Conservation (phyloP, 2,329 filamentous ascomycete genomes). For the Aspergillus fumigatus region DNA sequence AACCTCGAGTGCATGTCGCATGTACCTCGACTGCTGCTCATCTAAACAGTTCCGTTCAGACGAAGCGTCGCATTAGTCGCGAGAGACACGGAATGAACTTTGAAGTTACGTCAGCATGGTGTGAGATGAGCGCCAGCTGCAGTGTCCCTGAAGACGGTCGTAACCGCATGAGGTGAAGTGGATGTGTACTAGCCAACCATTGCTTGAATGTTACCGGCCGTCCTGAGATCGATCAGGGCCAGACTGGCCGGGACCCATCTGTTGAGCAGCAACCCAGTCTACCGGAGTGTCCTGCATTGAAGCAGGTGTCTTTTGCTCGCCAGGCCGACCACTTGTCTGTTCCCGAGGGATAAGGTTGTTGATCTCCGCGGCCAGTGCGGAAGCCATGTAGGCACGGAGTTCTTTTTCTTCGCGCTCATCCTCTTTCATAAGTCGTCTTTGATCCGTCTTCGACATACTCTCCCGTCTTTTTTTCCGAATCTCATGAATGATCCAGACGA, state of each 20-base stretch:
- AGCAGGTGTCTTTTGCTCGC: constrained; percentile 41
- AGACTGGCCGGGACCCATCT: constrained; percentile 27
- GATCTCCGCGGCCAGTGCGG: constrained; percentile 43
- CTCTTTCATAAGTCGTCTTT: constrained; percentile 46
- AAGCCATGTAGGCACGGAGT: constrained; percentile 41
- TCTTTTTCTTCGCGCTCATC: constrained; percentile 48
- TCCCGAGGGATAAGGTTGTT: constrained; percentile 37
- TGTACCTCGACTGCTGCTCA: not conserved
- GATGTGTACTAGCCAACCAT: not conserved
- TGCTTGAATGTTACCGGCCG: constrained; percentile 23
- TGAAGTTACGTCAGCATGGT: not conserved
- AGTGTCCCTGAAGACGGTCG: not conserved
- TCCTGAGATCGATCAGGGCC: constrained; percentile 31
- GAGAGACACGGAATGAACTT: not conserved
- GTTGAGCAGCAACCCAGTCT: constrained; percentile 29
- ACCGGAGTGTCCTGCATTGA: constrained; percentile 31
- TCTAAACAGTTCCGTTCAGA: not conserved
- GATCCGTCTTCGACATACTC: constrained; percentile 75
- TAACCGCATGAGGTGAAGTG: not conserved
- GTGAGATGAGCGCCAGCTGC: not conserved
- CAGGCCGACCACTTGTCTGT: constrained; percentile 21
- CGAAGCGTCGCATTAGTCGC: not conserved
- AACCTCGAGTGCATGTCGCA: not conserved
- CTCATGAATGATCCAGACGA: constrained; percentile 87
- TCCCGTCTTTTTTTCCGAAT: constrained; percentile 78